Evolutionary conservation across 345 rosid species (phyloP), one percentile per base, ranked within the genome.

Genomic region (Lepidium aucheri): DNA sequence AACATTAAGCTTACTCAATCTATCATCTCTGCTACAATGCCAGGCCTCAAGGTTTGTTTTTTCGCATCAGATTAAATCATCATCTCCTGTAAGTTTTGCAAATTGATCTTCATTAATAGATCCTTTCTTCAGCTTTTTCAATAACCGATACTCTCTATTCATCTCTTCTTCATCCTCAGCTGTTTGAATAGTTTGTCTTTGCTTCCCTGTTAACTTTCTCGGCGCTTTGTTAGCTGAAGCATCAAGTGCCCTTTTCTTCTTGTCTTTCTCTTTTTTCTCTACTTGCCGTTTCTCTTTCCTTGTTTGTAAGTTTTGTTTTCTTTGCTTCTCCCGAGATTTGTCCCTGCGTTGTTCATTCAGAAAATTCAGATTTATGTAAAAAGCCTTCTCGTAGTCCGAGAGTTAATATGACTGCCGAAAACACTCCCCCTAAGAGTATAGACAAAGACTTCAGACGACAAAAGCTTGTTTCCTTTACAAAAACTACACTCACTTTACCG

Each of bases 241-340:
- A 42, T 74, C 55, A 4, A 68, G 76, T 11, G 73, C 59, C 22
- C 36, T 67, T 30, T 61, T 69, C 69, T 80, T 94, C 50, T 77
- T 73, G 1, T 47, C 74, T 79, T 75, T 82, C 63, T 77, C 78
- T 7, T 53, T 56, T 52, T 82, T 85, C 65, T 83, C 85, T 73
- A 59, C 70, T 69, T 75, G 44, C 40, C 68, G 63, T 50, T 74
- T 76, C 71, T 79, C 92, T 80, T 82, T 88, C 81, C 81, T 90
- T 26, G 15, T 74, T 67, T 20, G 82, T 82, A 88, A 60, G 75
- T 85, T 86, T 80, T 81, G 81, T 70, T 68, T 68, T 62, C 99
- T 84, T 74, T 90, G 96, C 57, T 83, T 94, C 87, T 94, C 92
- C 40, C 99, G 84, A 66, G 69, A 73, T 77, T 82, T 94, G 53